Conservation (phyloP, 805 yeast genomes). For the Zygosaccharomyces rouxii region DNA sequence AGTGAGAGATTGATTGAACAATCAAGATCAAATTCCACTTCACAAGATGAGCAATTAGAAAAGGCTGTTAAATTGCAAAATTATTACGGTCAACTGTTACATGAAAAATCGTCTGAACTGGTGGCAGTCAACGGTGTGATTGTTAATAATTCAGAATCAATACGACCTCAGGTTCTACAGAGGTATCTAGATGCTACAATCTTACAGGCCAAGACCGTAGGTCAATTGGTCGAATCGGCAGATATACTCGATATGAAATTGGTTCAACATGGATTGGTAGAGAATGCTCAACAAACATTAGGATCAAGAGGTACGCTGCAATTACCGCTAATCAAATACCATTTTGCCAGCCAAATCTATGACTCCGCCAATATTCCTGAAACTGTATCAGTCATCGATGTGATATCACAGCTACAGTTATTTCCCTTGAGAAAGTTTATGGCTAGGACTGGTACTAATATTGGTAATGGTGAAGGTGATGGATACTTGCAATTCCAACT, state of each 20-base stretch:
- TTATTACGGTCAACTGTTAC: conserved; percentile 12
- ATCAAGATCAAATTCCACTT: not conserved
- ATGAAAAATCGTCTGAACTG: conserved; percentile 22
- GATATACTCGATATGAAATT: conserved; percentile 29
- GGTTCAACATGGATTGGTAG: conserved; percentile 28
- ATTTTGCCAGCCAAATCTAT: conserved; percentile 13
- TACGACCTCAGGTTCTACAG: conserved; percentile 24
- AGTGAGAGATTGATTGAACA: conserved; percentile 6
- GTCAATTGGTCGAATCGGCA: conserved; percentile 25
- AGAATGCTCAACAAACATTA: conserved; percentile 19
- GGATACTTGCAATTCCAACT: conserved; percentile 76
- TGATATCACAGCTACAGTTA: conserved; percentile 33
- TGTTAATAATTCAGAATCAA: conserved; percentile 16
- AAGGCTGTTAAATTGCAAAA: conserved; percentile 4
- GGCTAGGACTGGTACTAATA: conserved; percentile 90
- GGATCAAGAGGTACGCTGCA: conserved; percentile 21
- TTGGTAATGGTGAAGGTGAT: conserved; percentile 96
- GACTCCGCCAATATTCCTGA: conserved; percentile 8
- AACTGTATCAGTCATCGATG: conserved; percentile 21
- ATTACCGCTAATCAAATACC: conserved; percentile 10
- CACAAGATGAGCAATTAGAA: not conserved
- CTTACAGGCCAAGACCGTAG: conserved; percentile 23
- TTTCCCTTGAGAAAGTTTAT: conserved; percentile 63
- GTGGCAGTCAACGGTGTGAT: conserved; percentile 25
- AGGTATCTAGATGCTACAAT: conserved; percentile 29